phyloP scores from a whole-genome alignment of 179 eudicot species.

The Drosera spatulata region DNA sequence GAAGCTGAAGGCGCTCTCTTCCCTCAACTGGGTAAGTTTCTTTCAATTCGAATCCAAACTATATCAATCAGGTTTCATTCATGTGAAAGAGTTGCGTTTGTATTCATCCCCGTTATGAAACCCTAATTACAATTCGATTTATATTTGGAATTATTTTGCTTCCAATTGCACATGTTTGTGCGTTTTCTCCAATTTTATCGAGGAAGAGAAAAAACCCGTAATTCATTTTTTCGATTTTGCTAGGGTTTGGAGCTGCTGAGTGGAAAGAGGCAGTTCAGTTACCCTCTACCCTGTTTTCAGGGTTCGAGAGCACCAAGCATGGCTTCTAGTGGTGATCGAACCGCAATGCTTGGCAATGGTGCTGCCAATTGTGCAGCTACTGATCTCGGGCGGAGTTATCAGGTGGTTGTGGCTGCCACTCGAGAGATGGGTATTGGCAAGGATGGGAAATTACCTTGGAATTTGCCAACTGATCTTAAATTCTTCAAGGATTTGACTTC shows the following conservation, averaged over 20 bases:
- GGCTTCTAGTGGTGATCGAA: conserved; percentile 11
- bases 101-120: too few relatives aligned
- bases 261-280: neutral
- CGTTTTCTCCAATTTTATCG: too few relatives aligned
- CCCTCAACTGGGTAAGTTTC: neutral
- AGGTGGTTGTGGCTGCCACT: conserved; percentile 86
- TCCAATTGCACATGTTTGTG: too few relatives aligned
- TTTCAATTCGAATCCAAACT: too few relatives aligned
- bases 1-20: conserved; percentile 3
- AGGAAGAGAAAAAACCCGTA: neutral
- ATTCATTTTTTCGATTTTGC: neutral
- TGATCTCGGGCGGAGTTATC: conserved; percentile 44
- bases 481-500: conserved; percentile 68
- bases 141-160: too few relatives aligned
- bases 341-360: conserved; percentile 8
- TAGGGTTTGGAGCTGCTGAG: neutral
- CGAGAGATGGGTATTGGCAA: conserved; percentile 78
- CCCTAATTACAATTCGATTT: too few relatives aligned
- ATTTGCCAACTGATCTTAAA: conserved; percentile 66
- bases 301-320: conserved; percentile 7
- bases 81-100: too few relatives aligned
- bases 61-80: too few relatives aligned
- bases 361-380: conserved; percentile 1
- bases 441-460: conserved; percentile 85
- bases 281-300: neutral